Percentiles rank a stretch among this genome's conserved stretches.
Evolutionary conservation across 2,329 filamentous ascomycete genomes (phyloP).

Genomic region (Lecanicillium sp.): DNA sequence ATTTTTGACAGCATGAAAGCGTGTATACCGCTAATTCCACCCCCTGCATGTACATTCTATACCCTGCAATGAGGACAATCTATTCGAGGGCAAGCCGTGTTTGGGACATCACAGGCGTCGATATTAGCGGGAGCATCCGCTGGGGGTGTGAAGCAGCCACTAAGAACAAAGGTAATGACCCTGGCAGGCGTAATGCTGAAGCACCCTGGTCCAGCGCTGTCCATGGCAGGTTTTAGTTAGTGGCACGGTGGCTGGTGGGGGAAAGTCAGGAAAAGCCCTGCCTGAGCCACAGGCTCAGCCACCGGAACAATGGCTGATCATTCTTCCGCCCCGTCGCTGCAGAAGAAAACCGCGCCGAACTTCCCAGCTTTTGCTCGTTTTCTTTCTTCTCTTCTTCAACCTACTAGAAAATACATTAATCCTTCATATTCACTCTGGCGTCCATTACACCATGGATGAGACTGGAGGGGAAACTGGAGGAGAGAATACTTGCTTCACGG

Average conservation of each 20-base stretch:
- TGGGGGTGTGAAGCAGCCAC: constrained; percentile 4
- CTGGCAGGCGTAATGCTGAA: constrained; percentile 4
- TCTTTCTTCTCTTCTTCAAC: constrained; percentile 28
- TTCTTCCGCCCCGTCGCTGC: constrained; percentile 21
- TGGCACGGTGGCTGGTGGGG: constrained; percentile 1
- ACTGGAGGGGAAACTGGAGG: constrained; percentile 68
- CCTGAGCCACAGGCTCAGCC: constrained; percentile 3
- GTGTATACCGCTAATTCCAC: too few relatives aligned
- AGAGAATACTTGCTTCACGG: constrained; percentile 44
- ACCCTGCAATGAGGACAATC: too few relatives aligned
- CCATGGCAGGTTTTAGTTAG: not conserved
- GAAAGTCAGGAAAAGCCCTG: constrained; percentile 1
- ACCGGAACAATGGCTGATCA: constrained; percentile 8
- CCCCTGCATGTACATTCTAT: too few relatives aligned
- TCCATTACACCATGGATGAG: constrained; percentile 46
- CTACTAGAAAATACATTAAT: constrained; percentile 40
- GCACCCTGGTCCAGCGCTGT: not conserved
- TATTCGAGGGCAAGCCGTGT: too few relatives aligned
- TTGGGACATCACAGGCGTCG: not conserved
- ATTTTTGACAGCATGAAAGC: too few relatives aligned
- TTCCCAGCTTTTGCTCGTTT: constrained; percentile 9
- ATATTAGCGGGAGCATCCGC: constrained; percentile 11
- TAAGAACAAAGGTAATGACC: constrained; percentile 11
- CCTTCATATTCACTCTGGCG: constrained; percentile 66
- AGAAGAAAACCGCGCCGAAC: constrained; percentile 9